These are phyloP conservation scores for Macrolepiota dolichaula DNA, from an alignment of 768 basidiomycete genomes.

Conservation along the genomic window DNA sequence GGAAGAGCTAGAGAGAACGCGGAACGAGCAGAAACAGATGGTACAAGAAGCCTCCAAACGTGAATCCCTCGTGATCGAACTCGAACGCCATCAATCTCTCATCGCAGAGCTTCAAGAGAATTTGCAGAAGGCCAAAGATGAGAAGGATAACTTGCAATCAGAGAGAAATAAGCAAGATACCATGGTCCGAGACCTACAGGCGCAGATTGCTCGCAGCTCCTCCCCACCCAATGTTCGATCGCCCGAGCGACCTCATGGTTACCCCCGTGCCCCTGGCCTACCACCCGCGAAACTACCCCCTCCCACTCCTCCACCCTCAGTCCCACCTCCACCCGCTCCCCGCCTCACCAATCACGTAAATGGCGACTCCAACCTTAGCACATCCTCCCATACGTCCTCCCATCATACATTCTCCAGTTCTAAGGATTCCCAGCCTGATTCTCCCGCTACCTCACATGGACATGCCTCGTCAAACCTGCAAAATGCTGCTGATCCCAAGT, in stretches of 20 bases:
- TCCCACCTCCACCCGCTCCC: constrained; percentile 83
- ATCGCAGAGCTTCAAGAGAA: constrained; percentile 77
- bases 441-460: constrained; percentile 59
- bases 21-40: constrained; percentile 57
- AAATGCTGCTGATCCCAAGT: constrained; percentile 50
- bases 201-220: constrained; percentile 60
- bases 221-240: constrained; percentile 54
- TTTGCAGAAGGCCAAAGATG: constrained; percentile 76
- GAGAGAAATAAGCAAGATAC: constrained; percentile 70
- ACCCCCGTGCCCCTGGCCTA: constrained; percentile 56
- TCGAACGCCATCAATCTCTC: constrained; percentile 74
- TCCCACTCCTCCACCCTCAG: constrained; percentile 81
- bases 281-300: constrained; percentile 79
- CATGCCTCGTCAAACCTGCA: constrained; percentile 42
- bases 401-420: constrained; percentile 39
- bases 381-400: constrained; percentile 59
- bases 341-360: constrained; percentile 35
- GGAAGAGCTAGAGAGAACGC: constrained; percentile 57
- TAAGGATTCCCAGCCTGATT: constrained; percentile 68
- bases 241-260: constrained; percentile 51
- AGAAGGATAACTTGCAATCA: constrained; percentile 71
- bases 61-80: constrained; percentile 68
- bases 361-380: constrained; percentile 52
- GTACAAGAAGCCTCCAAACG: constrained; percentile 72
- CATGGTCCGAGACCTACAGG: constrained; percentile 76